Percentiles rank a stretch among this genome's conserved stretches.
Evolutionary conservation across 2,329 filamentous ascomycete genomes (phyloP).

Genomic region (Whalleya microplaca): DNA sequence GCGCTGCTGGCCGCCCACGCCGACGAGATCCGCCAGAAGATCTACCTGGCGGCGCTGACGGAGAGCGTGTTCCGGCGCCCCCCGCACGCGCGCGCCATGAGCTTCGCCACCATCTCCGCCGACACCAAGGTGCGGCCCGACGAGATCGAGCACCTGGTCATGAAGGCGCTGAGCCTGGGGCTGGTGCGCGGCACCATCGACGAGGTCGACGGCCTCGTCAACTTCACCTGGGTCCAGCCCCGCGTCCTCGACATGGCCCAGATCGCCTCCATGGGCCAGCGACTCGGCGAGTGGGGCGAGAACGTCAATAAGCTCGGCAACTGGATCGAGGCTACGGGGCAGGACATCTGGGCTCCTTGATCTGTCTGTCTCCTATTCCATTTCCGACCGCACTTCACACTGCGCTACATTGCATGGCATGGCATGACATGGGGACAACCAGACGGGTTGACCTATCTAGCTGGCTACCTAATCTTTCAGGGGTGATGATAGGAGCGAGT

Average conservation of each 20-base stretch:
- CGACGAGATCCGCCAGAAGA: slow-evolving; percentile 92
- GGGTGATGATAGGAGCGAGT: too few species aligned
- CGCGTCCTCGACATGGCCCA: slow-evolving; percentile 96
- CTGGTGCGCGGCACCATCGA: slow-evolving; percentile 91
- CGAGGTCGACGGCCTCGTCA: slow-evolving; percentile 90
- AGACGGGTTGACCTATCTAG: neutral
- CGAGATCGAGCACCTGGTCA: slow-evolving; percentile 97
- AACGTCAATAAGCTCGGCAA: slow-evolving; percentile 95
- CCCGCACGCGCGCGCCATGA: slow-evolving; percentile 93
- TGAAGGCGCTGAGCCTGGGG: slow-evolving; percentile 97
- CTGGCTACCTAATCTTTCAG: neutral
- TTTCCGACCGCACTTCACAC: neutral
- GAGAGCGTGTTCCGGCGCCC: slow-evolving; percentile 96
- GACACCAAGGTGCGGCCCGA: slow-evolving; percentile 91
- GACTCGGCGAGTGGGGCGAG: slow-evolving; percentile 91
- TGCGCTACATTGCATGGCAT: neutral
- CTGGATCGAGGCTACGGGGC: slow-evolving; percentile 92
- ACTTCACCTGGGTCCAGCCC: slow-evolving; percentile 98
- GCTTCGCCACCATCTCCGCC: slow-evolving; percentile 82
- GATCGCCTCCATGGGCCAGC: slow-evolving; percentile 87
- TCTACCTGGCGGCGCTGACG: slow-evolving; percentile 92
- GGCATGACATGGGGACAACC: too few species aligned
- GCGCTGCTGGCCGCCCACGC: slow-evolving; percentile 78
- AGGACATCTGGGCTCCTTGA: slow-evolving; percentile 89
- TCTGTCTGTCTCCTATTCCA: neutral